Evolutionary conservation across 148 eudicot genomes (phyloP), one percentile per base, ranked within the genome.

Genomic region (Cornus suecica): DNA sequence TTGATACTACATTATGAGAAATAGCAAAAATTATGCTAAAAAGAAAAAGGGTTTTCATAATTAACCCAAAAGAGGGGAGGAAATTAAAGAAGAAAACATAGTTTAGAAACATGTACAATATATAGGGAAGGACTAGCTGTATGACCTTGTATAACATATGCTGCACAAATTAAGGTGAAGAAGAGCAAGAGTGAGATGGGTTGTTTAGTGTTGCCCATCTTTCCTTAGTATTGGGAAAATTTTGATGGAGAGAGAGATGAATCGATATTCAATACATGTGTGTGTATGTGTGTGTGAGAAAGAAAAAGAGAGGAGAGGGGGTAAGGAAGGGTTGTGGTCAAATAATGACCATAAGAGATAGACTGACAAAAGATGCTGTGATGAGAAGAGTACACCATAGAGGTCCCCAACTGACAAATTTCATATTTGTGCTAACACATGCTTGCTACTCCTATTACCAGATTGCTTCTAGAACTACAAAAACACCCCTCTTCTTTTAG

Each of bases 111-210:
- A 58, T 23, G 26, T 27, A 25, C 5, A 67, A 2, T n/a, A 2
- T n/a, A 30, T 0, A 24, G 27, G 32, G 34, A 2, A 77, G 42
- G 61, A 26, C 8, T 13, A 2, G 54, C 54, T n/a, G 4, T 6
- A 32, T 41, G 52, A 85, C 88, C 88, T 85, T 82, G 76, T 60
- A 75, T 65, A 5, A 70, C 66, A 28, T 37, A 14, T 71, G 83
- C 80, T 37, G 81, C 74, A 51, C 34, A 77, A 64, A 77, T 30
- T 65, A 82, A 63, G 42, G 77, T 63, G 73, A 85, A 41, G 67
- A 79, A 48, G 26, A 85, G 84, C 34, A 81, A 73, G 54, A 78
- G 37, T 58, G 73, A 18, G 74, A 32, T 68, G 62, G 74, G 75
- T 66, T 42, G 45, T 67, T 60, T 70, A 65, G 42, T 61, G 18